These are phyloP conservation scores for Pleurostoma richardsiae DNA, from an alignment of 2,329 filamentous ascomycete genomes.

Conservation along the genomic window DNA sequence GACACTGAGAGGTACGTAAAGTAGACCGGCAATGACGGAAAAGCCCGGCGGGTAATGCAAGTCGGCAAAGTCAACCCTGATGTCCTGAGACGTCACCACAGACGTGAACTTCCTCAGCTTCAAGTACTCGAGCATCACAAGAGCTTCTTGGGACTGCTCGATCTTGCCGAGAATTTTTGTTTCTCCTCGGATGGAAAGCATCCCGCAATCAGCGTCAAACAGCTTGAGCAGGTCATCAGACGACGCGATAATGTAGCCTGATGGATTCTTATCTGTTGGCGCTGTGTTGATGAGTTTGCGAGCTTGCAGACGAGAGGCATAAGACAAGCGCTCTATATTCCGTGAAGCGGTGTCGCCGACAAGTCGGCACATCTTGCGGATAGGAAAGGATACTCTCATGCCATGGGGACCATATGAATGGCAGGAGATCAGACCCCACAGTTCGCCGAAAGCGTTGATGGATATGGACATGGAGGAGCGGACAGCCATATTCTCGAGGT, in stretches of 20 bases:
- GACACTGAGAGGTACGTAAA: slow-evolving; percentile 75
- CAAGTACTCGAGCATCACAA: slow-evolving; percentile 81
- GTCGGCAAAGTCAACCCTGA: slow-evolving; percentile 74
- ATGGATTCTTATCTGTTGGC: slow-evolving; percentile 74
- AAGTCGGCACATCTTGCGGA: slow-evolving; percentile 85
- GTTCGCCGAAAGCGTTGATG: slow-evolving; percentile 76
- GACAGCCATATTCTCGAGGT: slow-evolving; percentile 82
- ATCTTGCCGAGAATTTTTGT: slow-evolving; percentile 77
- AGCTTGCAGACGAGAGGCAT: slow-evolving; percentile 77
- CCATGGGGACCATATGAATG: slow-evolving; percentile 73
- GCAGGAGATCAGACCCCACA: slow-evolving; percentile 86
- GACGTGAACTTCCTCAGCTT: slow-evolving; percentile 69
- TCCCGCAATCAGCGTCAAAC: slow-evolving; percentile 82
- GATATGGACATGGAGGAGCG: slow-evolving; percentile 95
- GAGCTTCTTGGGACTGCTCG: slow-evolving; percentile 73
- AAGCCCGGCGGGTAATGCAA: slow-evolving; percentile 77
- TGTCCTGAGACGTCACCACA: slow-evolving; percentile 73
- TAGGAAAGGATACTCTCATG: slow-evolving; percentile 89
- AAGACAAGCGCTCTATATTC: slow-evolving; percentile 84
- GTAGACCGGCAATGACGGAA: slow-evolving; percentile 67
- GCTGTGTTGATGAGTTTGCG: slow-evolving; percentile 84
- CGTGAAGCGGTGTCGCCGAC: slow-evolving; percentile 81
- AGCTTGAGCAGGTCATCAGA: slow-evolving; percentile 79
- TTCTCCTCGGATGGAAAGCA: slow-evolving; percentile 81
- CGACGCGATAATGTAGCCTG: slow-evolving; percentile 85